These are phyloP conservation scores for Scheffersomyces lignicola DNA, from an alignment of 1,139 yeast genomes.

Conservation along the genomic window DNA sequence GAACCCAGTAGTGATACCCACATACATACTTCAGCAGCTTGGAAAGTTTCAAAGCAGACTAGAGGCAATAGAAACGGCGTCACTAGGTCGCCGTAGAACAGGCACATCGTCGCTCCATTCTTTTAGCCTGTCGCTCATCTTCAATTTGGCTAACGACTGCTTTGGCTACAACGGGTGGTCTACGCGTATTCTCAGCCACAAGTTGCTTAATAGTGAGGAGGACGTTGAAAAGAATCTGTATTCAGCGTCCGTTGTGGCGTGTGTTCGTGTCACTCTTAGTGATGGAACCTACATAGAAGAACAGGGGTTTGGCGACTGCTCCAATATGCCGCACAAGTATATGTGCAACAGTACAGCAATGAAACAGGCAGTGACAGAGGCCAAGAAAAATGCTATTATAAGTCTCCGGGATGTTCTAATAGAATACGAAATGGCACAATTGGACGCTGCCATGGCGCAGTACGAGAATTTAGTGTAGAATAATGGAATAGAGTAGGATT, in stretches of 20 bases:
- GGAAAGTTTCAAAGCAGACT: conserved; percentile 38
- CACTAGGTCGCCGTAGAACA: neutral
- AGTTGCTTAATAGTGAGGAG: conserved; percentile 7
- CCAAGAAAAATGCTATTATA: conserved; percentile 39
- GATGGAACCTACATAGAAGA: conserved; percentile 49
- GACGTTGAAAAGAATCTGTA: conserved; percentile 17
- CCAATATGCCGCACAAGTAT: conserved; percentile 32
- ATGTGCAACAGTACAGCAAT: conserved; percentile 45
- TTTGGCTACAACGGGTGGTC: conserved; percentile 75
- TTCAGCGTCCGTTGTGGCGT: conserved; percentile 24
- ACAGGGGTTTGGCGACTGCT: conserved; percentile 42
- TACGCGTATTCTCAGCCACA: conserved; percentile 38
- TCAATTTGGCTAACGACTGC: conserved; percentile 58
- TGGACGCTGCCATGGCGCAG: too few species aligned
- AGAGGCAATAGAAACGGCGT: conserved; percentile 17
- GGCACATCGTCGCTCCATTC: neutral
- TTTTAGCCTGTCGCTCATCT: conserved; percentile 21
- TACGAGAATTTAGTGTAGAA: too few species aligned
- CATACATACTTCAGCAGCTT: conserved; percentile 34
- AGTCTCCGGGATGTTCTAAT: conserved; percentile 24
- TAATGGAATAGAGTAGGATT: neutral
- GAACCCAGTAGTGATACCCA: conserved; percentile 6
- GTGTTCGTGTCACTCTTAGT: conserved; percentile 39
- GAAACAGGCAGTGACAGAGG: conserved; percentile 56
- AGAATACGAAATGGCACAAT: conserved; percentile 16